These are phyloP conservation scores for Colletotrichum tamarilloi DNA, from an alignment of 2,329 filamentous ascomycete species.

Conservation along the genomic window DNA sequence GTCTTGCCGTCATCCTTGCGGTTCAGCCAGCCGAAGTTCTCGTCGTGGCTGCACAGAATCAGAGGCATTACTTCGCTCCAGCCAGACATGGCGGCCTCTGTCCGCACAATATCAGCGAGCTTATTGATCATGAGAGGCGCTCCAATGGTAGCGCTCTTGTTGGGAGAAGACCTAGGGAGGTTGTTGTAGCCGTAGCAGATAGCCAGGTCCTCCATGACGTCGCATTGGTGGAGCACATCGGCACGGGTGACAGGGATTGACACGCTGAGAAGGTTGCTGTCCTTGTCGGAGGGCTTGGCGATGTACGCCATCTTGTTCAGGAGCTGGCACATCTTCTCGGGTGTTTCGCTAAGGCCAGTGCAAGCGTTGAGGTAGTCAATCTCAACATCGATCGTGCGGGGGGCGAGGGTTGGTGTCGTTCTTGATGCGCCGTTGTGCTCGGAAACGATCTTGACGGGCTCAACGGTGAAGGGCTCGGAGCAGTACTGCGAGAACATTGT, in stretches of 20 bases:
- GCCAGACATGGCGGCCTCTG: conserved; percentile 91
- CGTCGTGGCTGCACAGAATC: conserved; percentile 96
- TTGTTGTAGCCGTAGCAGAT: conserved; percentile 99
- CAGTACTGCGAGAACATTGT: conserved; percentile 98
- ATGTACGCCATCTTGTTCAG: conserved; percentile 89
- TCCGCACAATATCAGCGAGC: conserved; percentile 88
- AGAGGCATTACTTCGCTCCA: conserved; percentile 97
- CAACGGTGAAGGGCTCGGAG: conserved; percentile 88
- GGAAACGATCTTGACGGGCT: conserved; percentile 92
- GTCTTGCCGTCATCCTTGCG: conserved; percentile 86
- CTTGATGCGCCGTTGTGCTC: conserved; percentile 89
- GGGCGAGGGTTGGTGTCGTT: conserved; percentile 82
- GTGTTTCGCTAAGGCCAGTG: conserved; percentile 82
- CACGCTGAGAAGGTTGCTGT: conserved; percentile 80
- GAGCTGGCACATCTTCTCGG: conserved; percentile 80
- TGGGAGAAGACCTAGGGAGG: conserved; percentile 87
- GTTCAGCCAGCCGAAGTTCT: conserved; percentile 97
- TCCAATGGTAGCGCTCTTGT: conserved; percentile 86
- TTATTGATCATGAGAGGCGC: conserved; percentile 94
- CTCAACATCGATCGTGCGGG: conserved; percentile 82
- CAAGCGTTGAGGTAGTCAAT: conserved; percentile 95
- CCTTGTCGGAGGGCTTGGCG: conserved; percentile 78
- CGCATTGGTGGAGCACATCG: conserved; percentile 94
- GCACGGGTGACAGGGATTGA: conserved; percentile 89
- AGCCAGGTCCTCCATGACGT: conserved; percentile 98